Evolutionary conservation across 768 basidiomycete species (phyloP), one percentile per base, ranked within the genome.

Genomic region (Lyophyllum shimeji): DNA sequence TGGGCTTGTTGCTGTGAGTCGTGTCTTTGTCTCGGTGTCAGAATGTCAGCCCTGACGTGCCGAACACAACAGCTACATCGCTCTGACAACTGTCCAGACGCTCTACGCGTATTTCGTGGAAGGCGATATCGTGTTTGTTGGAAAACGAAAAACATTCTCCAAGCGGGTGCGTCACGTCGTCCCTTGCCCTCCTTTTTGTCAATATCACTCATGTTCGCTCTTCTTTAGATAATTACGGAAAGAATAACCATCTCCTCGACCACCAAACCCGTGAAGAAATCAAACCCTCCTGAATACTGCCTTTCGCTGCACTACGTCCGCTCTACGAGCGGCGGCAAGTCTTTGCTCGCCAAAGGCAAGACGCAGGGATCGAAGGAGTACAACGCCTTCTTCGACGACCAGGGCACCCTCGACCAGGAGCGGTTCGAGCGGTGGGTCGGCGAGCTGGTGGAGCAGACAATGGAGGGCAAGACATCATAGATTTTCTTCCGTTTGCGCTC

Each of bases 61-160:
- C 25, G 12, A 46, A 40, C 49, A 27, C 11, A 45, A n/a, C 68
- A 95, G 93, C 57, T 96, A 95, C 70, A 74, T 88, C 43, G 49
- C 87, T 40, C 74, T 98, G 58, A 91, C 89, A 2, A 67, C 80
- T 24, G 66, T 86, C 11, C 89, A 93, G 69, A 82, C 89, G 12
- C 73, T 91, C 29, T 96, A 96, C 65, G 81, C 88, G n/a, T 91
- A 89, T 67, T 90, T 92, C 60, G 71, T 95, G 54, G 93, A 95
- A 68, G 86, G 88, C 31, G 80, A 90, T 56, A 87, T 84, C 50
- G 84, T 96, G 57, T 98, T 93, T 67, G 84, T 90, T 23, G 95
- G 95, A 33, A 92, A 89, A 67, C 85, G 95, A 60, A 94, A 95
- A 73, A 89, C 90, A 15, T 85, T 96, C 59, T 90, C 90, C 15